These are phyloP conservation scores for Aspergillus calidoustus DNA, from an alignment of 2,329 filamentous ascomycete genomes.

Conservation along the genomic window DNA sequence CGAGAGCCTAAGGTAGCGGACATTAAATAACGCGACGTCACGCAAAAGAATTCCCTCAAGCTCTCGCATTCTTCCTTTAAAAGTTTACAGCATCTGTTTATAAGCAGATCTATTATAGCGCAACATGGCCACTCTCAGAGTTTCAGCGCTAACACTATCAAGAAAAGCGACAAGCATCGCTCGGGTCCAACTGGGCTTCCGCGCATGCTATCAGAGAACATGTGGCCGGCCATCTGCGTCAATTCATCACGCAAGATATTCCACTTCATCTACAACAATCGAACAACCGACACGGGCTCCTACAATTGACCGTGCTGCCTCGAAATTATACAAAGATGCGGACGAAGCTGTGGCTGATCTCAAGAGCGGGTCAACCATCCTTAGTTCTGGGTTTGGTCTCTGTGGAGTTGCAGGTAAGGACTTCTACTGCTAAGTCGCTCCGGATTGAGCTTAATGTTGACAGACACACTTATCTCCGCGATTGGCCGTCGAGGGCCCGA, in stretches of 20 bases:
- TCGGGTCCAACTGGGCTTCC: constrained; percentile 29
- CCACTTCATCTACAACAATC: constrained; percentile 27
- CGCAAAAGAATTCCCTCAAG: background rate
- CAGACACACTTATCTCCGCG: constrained; percentile 73
- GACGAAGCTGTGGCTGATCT: constrained; percentile 73
- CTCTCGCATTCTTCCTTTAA: background rate
- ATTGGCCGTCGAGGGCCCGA: constrained; percentile 65
- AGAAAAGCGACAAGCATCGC: constrained; percentile 29
- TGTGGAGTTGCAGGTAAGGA: constrained; percentile 71
- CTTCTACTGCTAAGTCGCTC: background rate
- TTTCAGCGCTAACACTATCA: constrained; percentile 30
- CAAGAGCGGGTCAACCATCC: constrained; percentile 69
- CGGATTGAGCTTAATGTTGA: background rate
- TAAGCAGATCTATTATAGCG: background rate
- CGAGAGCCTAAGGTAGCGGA: no score
- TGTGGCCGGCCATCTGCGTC: constrained; percentile 19
- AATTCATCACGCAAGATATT: constrained; percentile 23
- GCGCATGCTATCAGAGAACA: constrained; percentile 20
- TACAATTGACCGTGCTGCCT: constrained; percentile 36
- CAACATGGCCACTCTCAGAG: constrained; percentile 33
- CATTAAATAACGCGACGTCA: constrained; percentile 20
- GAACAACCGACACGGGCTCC: constrained; percentile 28
- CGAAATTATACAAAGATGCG: constrained; percentile 52
- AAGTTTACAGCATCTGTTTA: background rate
- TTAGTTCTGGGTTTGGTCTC: constrained; percentile 82